These are phyloP conservation scores for Psilocybe tampanensis DNA, from an alignment of 768 basidiomycete genomes.

Conservation along the genomic window DNA sequence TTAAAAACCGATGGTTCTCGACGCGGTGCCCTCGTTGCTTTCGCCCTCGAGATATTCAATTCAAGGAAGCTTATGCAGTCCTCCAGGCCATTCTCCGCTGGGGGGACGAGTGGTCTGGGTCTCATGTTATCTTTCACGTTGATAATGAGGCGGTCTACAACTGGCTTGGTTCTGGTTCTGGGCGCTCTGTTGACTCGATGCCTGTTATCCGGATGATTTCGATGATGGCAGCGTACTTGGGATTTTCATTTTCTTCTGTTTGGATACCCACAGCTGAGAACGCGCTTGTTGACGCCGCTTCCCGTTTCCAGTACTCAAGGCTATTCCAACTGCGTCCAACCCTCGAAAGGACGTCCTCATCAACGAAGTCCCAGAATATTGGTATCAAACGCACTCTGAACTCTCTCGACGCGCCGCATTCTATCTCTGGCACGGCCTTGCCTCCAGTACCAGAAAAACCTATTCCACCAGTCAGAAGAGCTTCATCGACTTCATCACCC, in stretches of 20 bases:
- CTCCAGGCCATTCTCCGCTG: slow-evolving; percentile 31
- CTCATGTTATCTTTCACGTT: slow-evolving; percentile 27
- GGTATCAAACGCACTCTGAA: slow-evolving; percentile 20
- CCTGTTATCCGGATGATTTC: slow-evolving; percentile 13
- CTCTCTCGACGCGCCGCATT: slow-evolving; percentile 11
- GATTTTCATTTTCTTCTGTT: slow-evolving; percentile 24
- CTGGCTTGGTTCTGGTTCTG: slow-evolving; percentile 13
- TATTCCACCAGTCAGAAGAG: slow-evolving; percentile 32
- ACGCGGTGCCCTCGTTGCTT: slow-evolving; percentile 22
- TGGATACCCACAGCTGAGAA: slow-evolving; percentile 25
- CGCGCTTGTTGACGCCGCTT: slow-evolving; percentile 27
- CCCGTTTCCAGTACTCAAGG: slow-evolving; percentile 25
- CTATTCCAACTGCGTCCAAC: slow-evolving; percentile 28
- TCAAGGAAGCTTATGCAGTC: slow-evolving; percentile 34
- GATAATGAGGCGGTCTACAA: slow-evolving; percentile 13
- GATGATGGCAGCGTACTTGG: slow-evolving; percentile 18
- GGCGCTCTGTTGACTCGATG: slow-evolving; percentile 12
- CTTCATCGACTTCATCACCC: slow-evolving; percentile 19
- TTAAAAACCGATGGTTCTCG: slow-evolving; percentile 26
- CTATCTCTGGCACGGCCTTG: not conserved
- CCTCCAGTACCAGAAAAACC: slow-evolving; percentile 28
- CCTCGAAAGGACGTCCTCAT: slow-evolving; percentile 18
- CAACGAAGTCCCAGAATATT: slow-evolving; percentile 17
- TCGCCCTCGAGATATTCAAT: slow-evolving; percentile 29
- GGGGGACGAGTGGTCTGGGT: slow-evolving; percentile 24